Evolutionary conservation across 352 stramenopile species (phyloP).

Genomic region (Phytophthora litchii): DNA sequence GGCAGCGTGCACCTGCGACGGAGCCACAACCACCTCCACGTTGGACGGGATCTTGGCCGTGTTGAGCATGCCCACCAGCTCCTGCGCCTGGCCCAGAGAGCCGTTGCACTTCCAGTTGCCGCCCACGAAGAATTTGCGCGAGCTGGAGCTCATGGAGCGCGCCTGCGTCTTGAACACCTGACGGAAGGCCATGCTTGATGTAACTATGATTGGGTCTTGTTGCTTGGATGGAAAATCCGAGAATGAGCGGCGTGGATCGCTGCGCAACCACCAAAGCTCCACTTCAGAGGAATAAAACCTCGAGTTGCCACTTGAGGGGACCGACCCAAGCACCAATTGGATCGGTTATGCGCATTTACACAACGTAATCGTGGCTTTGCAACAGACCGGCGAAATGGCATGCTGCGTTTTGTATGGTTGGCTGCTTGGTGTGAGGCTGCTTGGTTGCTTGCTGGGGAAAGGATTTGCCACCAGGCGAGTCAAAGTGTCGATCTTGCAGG

Average conservation of each 20-base stretch:
- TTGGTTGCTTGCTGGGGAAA: conserved; percentile 25
- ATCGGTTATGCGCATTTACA: background rate
- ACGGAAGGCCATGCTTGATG: conserved; percentile 50
- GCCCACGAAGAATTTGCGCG: conserved; percentile 98
- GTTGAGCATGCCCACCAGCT: conserved; percentile 85
- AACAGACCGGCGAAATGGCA: conserved; percentile 6
- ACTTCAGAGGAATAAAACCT: conserved; percentile 15
- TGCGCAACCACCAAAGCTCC: conserved; percentile 13
- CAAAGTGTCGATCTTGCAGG: conserved; percentile 16
- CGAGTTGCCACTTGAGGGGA: conserved; percentile 19
- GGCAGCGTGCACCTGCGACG: conserved; percentile 91
- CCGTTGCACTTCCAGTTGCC: conserved; percentile 99
- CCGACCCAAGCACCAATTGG: conserved; percentile 17
- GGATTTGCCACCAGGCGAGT: conserved; percentile 20
- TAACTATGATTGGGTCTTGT: conserved; percentile 23
- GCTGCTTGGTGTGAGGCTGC: conserved; percentile 6
- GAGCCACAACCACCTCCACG: conserved; percentile 97
- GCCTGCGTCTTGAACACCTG: conserved; percentile 52
- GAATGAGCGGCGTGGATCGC: conserved; percentile 35
- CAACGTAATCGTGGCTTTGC: conserved; percentile 8
- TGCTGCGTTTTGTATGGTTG: background rate
- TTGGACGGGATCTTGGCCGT: conserved; percentile 75
- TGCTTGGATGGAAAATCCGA: conserved; percentile 48
- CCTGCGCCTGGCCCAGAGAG: conserved; percentile 65
- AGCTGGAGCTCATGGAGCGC: conserved; percentile 67